A percentile compares a stretch with the other conserved stretches of the same genome.
Conservation (phyloP, 2,329 filamentous ascomycete species). For the Aspergillus ochraceus region DNA sequence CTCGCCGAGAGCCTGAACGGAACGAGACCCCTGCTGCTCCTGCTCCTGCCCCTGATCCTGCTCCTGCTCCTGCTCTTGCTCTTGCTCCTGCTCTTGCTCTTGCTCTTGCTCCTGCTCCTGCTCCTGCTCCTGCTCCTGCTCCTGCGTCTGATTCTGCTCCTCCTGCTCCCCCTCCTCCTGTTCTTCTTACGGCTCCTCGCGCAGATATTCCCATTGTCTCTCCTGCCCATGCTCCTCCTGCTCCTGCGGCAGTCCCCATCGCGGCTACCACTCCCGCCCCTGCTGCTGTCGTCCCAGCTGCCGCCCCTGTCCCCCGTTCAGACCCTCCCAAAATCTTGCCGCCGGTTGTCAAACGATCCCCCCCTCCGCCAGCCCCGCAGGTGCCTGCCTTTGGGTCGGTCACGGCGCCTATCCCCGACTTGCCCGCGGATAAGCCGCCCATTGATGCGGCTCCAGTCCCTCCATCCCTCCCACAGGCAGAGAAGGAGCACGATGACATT, state of each 20-base stretch:
- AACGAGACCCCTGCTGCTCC: constrained; percentile 20
- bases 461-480: constrained; percentile 9
- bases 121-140: too few relatives aligned
- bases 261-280: too few relatives aligned
- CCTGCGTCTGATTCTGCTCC: too few relatives aligned
- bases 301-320: constrained; percentile 15
- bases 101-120: too few relatives aligned
- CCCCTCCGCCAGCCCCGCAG: constrained; percentile 42
- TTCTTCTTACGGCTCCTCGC: neutral
- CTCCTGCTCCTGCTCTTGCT: neutral
- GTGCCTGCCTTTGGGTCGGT: constrained; percentile 45
- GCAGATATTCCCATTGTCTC: too few relatives aligned
- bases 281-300: too few relatives aligned
- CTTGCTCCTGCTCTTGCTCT: too few relatives aligned
- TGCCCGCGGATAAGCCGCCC: constrained; percentile 22
- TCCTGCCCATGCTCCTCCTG: neutral
- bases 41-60: neutral
- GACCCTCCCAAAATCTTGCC: constrained; percentile 30
- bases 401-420: constrained; percentile 26
- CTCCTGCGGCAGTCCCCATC: too few relatives aligned
- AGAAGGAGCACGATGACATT: constrained; percentile 27
- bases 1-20: constrained; percentile 33
- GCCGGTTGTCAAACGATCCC: constrained; percentile 31
- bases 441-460: constrained; percentile 12
- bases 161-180: constrained; percentile 11